A percentile compares a stretch with the other conserved stretches of the same genome.
phyloP scores from a whole-genome alignment of 192 early-diverging fungal genomes.

The Gryganskiella cystojenkinii region DNA sequence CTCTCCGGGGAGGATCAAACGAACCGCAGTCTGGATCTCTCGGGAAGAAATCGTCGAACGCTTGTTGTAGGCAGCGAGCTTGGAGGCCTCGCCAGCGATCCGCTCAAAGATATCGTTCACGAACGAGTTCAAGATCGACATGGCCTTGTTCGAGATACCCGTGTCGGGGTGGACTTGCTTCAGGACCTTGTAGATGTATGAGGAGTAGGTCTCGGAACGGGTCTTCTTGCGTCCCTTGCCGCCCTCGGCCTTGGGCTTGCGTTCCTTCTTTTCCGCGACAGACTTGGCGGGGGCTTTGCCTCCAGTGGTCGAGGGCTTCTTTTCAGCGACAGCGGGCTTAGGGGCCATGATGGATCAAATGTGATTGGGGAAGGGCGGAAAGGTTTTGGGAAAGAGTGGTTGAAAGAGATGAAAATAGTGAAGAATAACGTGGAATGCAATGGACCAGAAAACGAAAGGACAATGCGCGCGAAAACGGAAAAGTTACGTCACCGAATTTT shows the following conservation, averaged over 20 bases:
- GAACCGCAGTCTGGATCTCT: constrained; percentile 90
- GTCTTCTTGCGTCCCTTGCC: constrained; percentile 73
- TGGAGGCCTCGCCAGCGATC: constrained; percentile 85
- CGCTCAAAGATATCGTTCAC: constrained; percentile 98
- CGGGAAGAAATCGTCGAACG: constrained; percentile 94
- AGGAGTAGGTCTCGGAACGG: constrained; percentile 91
- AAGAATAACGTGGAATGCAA: neutral
- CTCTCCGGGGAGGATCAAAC: constrained; percentile 86
- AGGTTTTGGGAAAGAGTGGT: neutral
- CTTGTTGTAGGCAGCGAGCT: constrained; percentile 95
- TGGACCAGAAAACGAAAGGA: neutral
- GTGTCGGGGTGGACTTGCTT: constrained; percentile 98
- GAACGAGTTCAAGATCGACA: constrained; percentile 97
- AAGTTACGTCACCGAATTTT: neutral
- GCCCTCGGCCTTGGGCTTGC: constrained; percentile 59
- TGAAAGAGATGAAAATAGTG: neutral
- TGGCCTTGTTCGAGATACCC: constrained; percentile 97
- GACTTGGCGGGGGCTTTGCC: constrained; percentile 80
- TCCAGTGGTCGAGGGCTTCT: constrained; percentile 57
- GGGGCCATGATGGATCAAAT: neutral
- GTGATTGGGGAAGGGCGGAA: neutral
- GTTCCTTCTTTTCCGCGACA: constrained; percentile 67
- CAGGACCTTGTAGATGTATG: constrained; percentile 97
- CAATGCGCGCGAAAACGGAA: neutral
- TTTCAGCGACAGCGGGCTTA: constrained; percentile 54